phyloP scores from a whole-genome alignment of 2,329 filamentous ascomycete genomes.

The Penicillium sp. region DNA sequence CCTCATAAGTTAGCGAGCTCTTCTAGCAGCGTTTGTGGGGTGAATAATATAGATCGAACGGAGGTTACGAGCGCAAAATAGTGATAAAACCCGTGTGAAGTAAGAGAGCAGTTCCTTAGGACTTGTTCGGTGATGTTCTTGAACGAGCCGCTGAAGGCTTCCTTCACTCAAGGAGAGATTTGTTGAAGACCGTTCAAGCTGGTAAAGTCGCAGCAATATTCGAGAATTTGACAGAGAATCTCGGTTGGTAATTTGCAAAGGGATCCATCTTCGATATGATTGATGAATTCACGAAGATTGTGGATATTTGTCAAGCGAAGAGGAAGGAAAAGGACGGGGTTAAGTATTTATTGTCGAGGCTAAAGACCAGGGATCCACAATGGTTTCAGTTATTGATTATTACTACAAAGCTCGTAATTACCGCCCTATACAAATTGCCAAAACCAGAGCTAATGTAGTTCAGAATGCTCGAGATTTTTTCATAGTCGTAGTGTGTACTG shows the following conservation, averaged over 20 bases:
- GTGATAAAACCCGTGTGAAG: neutral
- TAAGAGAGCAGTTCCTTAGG: neutral
- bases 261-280: neutral
- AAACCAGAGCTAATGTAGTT: too few species aligned
- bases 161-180: neutral
- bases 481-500: too few species aligned
- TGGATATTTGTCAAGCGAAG: neutral
- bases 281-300: neutral
- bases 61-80: neutral
- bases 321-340: neutral
- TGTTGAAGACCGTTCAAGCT: neutral
- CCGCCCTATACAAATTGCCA: too few species aligned
- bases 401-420: too few species aligned
- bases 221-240: neutral
- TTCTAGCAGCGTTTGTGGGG: neutral
- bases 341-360: too few species aligned
- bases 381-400: too few species aligned
- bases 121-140: neutral
- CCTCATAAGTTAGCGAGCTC: neutral
- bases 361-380: too few species aligned
- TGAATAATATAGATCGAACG: neutral
- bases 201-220: neutral
- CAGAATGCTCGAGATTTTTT: too few species aligned
- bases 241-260: neutral
- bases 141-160: neutral